Conservation (phyloP, 1,284 basidiomycete species). For the Trametes versicolor region DNA sequence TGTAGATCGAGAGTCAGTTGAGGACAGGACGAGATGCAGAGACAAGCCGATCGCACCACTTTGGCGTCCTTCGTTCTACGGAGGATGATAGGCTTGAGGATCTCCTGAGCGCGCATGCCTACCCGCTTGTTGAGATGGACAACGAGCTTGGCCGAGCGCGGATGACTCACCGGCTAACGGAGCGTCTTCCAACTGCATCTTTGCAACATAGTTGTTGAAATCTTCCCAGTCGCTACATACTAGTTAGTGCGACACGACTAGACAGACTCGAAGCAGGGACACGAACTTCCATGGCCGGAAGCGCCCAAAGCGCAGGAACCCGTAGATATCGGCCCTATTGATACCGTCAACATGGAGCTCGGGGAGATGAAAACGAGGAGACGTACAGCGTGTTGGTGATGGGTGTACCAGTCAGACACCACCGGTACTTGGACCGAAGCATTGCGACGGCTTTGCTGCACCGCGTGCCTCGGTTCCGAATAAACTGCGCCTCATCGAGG, state of each 20-base stretch:
- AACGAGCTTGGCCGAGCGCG: neutral
- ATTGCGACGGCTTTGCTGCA: conserved; percentile 66
- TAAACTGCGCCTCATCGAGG: conserved; percentile 77
- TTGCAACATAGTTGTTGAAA: conserved; percentile 67
- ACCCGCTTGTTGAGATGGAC: neutral
- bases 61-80: conserved; percentile 69
- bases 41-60: conserved; percentile 42
- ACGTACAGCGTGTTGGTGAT: conserved; percentile 72
- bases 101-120: conserved; percentile 62
- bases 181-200: conserved; percentile 62
- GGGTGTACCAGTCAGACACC: conserved; percentile 79
- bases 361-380: neutral
- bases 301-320: conserved; percentile 70
- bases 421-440: conserved; percentile 68
- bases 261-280: neutral
- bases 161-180: conserved; percentile 58
- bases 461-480: conserved; percentile 70
- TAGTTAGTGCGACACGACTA: conserved; percentile 37
- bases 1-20: conserved; percentile 13
- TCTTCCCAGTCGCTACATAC: conserved; percentile 58
- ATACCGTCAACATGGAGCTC: conserved; percentile 2
- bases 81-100: conserved; percentile 67
- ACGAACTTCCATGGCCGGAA: conserved; percentile 70
- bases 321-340: conserved; percentile 71
- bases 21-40: neutral